Evolutionary conservation across 306 rosid genomes (phyloP), one percentile per base, ranked within the genome.

Genomic region (Cicer cuneatum): DNA sequence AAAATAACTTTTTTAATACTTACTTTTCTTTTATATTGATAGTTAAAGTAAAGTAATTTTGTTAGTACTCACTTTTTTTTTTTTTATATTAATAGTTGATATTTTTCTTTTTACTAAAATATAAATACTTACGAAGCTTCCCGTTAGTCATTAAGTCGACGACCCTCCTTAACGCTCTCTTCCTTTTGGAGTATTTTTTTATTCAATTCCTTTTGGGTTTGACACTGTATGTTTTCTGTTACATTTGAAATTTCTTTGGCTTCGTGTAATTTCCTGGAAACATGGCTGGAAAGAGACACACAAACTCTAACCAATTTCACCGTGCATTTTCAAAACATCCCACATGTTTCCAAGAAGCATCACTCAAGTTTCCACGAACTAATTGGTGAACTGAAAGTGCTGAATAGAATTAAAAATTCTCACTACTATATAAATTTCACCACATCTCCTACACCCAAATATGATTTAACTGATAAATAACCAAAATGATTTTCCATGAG

Each of bases 401-500:
- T 12, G 7, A 8, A 19, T 54, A n/a, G 39, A 10, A 33, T 3
- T 8, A 48, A 19, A 64, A 39, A 65, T 53, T 65, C 4, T 39
- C 6, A 37, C 14, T 10, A 1, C 12, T n/a, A 1, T 18, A 52
- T 12, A 6, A 14, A 18, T 14, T 14, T 29, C 60, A 45, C 3
- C 29, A 67, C 5, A 68, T 15, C 1, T 40, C n/a, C 16, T 3
- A 12, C 39, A 16, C 39, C 58, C 58, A 29, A 2, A 9, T 1
- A 51, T 61, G 64, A 38, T 57, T 21, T 11, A 6, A 51, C 33
- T 18, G 0, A 9, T 11, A 6, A 51, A 33, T 18, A 0, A 9
- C 9, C n/a, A 10, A 72, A 49, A 80, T 61, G 80, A 80, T 48
- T 62, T 64, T 62, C 10, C 13, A 70, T 19, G 74, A 62, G 2